Percentiles rank a stretch among this genome's conserved stretches.
Evolutionary conservation across 2,329 filamentous ascomycete genomes (phyloP).

Genomic region (Chaetomium strumarium): DNA sequence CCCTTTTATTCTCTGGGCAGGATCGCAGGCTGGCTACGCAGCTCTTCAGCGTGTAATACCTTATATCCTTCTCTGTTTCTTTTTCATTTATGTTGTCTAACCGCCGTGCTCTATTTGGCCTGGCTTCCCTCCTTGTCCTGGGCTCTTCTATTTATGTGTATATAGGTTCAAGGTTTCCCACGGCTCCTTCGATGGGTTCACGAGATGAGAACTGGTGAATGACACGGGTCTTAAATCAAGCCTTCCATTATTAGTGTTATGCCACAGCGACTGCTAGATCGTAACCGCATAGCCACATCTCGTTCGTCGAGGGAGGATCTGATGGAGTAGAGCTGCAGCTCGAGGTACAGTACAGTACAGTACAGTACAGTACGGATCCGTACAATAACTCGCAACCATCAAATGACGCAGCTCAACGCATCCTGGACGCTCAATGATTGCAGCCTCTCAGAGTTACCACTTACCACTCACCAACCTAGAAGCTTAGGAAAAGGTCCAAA

Average conservation of each 20-base stretch:
- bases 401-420: constrained; percentile 13
- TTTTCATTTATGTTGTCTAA: constrained; percentile 20
- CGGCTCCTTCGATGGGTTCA: constrained; percentile 20
- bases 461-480: not conserved
- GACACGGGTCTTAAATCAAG: constrained; percentile 16
- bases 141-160: constrained; percentile 18
- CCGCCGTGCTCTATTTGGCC: constrained; percentile 15
- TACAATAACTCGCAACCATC: not conserved
- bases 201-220: constrained; percentile 25
- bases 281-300: too few relatives aligned
- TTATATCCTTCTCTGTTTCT: constrained; percentile 22
- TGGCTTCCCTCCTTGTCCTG: constrained; percentile 8
- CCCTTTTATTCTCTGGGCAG: constrained; percentile 18
- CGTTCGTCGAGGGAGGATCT: too few relatives aligned
- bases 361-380: too few relatives aligned
- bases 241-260: not conserved
- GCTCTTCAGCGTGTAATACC: constrained; percentile 32
- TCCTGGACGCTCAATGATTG: not conserved
- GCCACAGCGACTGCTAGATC: too few relatives aligned
- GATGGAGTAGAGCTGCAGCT: too few relatives aligned
- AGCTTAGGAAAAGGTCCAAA: too few relatives aligned
- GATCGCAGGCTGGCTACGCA: constrained; percentile 24
- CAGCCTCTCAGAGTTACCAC: not conserved
- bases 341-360: too few relatives aligned
- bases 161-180: constrained; percentile 19